Evolutionary conservation across 2,329 filamentous ascomycete genomes (phyloP).

Genomic region (Chaetomiaceae sp.): DNA sequence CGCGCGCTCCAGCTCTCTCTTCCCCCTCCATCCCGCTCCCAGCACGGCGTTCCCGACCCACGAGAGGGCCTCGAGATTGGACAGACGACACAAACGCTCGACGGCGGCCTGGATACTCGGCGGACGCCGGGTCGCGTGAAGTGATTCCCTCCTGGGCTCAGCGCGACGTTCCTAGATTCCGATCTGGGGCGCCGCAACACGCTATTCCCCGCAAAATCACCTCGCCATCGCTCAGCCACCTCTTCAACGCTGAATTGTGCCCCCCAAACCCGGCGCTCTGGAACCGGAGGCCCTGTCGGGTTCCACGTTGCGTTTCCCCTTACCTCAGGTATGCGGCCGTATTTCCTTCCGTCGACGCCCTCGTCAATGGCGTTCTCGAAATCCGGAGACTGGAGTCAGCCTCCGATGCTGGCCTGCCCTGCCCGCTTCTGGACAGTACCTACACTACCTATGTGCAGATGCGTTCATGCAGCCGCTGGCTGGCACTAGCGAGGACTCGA

Average conservation of each 20-base stretch:
- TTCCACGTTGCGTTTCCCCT: background rate
- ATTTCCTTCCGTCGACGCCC: constrained; percentile 1
- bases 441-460: no score
- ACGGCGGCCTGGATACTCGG: constrained; percentile 6
- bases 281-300: background rate
- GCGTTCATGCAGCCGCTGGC: no score
- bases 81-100: no score
- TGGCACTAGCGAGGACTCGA: no score
- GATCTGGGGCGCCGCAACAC: background rate
- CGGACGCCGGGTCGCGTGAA: constrained; percentile 16
- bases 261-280: background rate
- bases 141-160: constrained; percentile 9
- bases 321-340: constrained; percentile 4
- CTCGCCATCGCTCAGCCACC: background rate
- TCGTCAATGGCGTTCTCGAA: background rate
- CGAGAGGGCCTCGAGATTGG: no score
- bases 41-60: constrained; percentile 19
- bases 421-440: no score
- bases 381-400: background rate
- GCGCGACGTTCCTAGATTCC: background rate
- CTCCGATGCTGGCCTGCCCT: no score
- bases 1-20: constrained; percentile 19
- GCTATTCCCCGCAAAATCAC: background rate
- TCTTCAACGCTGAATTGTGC: background rate
- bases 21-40: constrained; percentile 22